Percentiles rank a stretch among this genome's conserved stretches.
Conservation (phyloP, 1,139 yeast genomes). For the Yamadazyma sp. region DNA sequence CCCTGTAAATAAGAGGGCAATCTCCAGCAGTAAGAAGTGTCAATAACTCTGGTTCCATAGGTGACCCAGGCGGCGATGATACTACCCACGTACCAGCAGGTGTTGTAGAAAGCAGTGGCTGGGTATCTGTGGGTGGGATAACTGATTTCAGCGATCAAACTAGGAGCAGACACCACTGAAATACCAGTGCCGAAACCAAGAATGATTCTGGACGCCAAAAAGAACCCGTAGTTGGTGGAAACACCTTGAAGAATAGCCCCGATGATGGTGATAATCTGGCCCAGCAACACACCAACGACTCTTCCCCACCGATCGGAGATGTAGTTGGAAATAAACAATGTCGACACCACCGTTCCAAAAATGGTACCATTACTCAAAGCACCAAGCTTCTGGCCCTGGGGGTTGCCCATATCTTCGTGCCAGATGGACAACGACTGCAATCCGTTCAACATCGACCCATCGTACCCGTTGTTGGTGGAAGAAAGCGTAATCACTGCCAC, state of each 20-base stretch:
- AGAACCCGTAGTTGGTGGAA: constrained; percentile 10
- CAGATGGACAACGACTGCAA: constrained; percentile 44
- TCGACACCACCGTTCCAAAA: neutral
- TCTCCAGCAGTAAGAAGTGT: constrained; percentile 29
- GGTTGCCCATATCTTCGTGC: constrained; percentile 26
- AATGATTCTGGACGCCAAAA: constrained; percentile 8
- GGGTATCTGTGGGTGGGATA: constrained; percentile 51
- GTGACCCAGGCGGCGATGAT: constrained; percentile 52
- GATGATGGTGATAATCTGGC: constrained; percentile 27
- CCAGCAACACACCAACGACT: constrained; percentile 26
- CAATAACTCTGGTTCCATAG: constrained; percentile 15
- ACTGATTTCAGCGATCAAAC: constrained; percentile 41
- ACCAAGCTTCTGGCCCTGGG: constrained; percentile 44
- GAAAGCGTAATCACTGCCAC: constrained; percentile 32
- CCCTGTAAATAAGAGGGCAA: constrained; percentile 49
- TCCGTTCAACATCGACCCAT: constrained; percentile 53
- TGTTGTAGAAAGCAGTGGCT: constrained; percentile 47
- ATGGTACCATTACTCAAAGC: constrained; percentile 31
- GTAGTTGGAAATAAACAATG: constrained; percentile 21
- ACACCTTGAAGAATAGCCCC: constrained; percentile 46
- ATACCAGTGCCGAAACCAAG: constrained; percentile 29
- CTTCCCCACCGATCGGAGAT: constrained; percentile 34
- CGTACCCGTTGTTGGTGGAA: constrained; percentile 52
- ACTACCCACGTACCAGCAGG: constrained; percentile 54
- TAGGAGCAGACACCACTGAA: constrained; percentile 38